A percentile compares a stretch with the other conserved stretches of the same genome.
phyloP scores from a whole-genome alignment of 2,329 filamentous ascomycete genomes.

The Cladosporium sp. region DNA sequence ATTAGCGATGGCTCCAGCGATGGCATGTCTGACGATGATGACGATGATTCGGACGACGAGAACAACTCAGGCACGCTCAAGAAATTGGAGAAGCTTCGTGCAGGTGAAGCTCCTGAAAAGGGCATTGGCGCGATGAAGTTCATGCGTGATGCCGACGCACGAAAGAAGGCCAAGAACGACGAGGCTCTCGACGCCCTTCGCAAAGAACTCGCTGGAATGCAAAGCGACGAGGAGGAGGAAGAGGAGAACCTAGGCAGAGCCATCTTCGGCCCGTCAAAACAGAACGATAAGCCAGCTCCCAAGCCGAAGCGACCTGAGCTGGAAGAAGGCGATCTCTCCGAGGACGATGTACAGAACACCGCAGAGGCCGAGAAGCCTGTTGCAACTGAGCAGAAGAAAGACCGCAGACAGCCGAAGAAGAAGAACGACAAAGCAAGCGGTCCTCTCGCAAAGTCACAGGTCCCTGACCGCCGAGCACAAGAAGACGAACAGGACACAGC shows the following conservation, averaged over 20 bases:
- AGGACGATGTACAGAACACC: constrained; percentile 36
- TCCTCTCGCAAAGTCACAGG: constrained; percentile 25
- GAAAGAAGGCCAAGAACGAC: constrained; percentile 76
- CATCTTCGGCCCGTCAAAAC: constrained; percentile 61
- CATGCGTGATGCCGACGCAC: constrained; percentile 85
- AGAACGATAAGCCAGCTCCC: constrained; percentile 32
- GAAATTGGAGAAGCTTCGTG: constrained; percentile 43
- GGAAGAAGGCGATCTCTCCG: constrained; percentile 59
- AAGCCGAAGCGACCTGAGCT: constrained; percentile 54
- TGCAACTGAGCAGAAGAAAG: constrained; percentile 16
- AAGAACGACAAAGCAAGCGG: constrained; percentile 30
- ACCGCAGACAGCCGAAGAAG: constrained; percentile 26
- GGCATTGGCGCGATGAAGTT: constrained; percentile 81
- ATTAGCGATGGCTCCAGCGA: constrained; percentile 55
- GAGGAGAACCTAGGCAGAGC: constrained; percentile 67
- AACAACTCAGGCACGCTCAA: constrained; percentile 26
- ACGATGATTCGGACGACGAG: constrained; percentile 61
- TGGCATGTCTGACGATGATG: constrained; percentile 53
- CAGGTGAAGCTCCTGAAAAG: constrained; percentile 44
- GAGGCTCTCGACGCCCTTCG: constrained; percentile 46
- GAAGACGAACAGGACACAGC: constrained; percentile 14
- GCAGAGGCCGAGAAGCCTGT: constrained; percentile 2
- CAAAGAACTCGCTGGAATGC: constrained; percentile 48
- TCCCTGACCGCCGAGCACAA: constrained; percentile 19
- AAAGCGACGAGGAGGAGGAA: constrained; percentile 49